Conservation (phyloP, 1,284 basidiomycete species). For the Boletus semigastroideus region DNA sequence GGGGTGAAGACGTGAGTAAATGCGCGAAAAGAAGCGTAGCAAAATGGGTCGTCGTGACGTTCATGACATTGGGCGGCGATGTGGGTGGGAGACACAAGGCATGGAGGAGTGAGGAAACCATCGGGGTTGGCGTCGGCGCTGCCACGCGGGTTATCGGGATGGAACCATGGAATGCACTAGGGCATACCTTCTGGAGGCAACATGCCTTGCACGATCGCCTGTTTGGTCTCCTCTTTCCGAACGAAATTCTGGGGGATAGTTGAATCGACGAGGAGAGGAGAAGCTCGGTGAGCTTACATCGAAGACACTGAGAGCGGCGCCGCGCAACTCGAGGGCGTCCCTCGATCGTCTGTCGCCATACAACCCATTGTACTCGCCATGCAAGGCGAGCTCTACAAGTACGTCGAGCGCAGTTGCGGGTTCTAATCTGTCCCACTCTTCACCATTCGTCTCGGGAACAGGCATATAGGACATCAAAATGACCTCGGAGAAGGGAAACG, state of each 20-base stretch:
- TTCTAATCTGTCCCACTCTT: constrained; percentile 83
- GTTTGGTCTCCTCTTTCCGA: constrained; percentile 63
- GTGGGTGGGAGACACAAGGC: constrained; percentile 56
- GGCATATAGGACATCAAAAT: constrained; percentile 76
- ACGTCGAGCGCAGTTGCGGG: constrained; percentile 74
- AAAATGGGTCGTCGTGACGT: constrained; percentile 63
- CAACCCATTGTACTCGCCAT: constrained; percentile 75
- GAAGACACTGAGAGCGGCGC: constrained; percentile 65
- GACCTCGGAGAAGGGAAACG: constrained; percentile 61
- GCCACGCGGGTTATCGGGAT: constrained; percentile 2
- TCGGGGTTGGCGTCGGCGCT: constrained; percentile 38
- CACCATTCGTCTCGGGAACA: constrained; percentile 81
- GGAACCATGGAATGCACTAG: constrained; percentile 1
- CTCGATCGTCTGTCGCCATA: constrained; percentile 54
- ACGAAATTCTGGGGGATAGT: constrained; percentile 60
- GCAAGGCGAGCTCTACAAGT: constrained; percentile 68
- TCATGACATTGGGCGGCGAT: constrained; percentile 49
- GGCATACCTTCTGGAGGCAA: constrained; percentile 49
- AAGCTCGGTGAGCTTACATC: constrained; percentile 47
- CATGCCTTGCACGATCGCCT: constrained; percentile 69
- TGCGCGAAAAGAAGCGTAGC: constrained; percentile 70
- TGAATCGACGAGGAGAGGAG: background rate
- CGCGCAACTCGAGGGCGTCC: constrained; percentile 64
- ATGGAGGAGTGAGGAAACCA: constrained; percentile 65
- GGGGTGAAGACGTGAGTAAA: constrained; percentile 63